These are phyloP conservation scores for Apiotrichum sp. DNA, from an alignment of 1,284 basidiomycete genomes.

Conservation along the genomic window DNA sequence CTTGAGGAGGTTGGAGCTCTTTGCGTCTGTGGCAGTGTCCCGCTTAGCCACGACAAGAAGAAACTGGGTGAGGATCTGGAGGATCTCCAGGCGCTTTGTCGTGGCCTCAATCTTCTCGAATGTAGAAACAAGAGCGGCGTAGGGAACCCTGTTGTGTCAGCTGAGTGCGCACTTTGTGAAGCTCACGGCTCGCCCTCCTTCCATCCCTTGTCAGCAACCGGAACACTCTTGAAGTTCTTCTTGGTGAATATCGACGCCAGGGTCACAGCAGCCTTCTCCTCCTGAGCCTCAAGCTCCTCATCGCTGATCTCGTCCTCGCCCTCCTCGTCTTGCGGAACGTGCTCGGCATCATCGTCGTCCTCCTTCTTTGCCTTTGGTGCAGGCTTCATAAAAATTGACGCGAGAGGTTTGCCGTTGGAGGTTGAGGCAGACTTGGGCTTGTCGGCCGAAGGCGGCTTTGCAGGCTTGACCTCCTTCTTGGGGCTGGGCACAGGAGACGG, in stretches of 20 bases:
- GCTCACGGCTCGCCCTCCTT: slow-evolving; percentile 76
- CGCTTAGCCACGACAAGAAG: slow-evolving; percentile 79
- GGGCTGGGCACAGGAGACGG: background rate
- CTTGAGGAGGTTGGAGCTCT: slow-evolving; percentile 66
- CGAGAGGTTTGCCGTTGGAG: slow-evolving; percentile 40
- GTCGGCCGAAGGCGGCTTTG: slow-evolving; percentile 1
- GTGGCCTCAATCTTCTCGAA: slow-evolving; percentile 91
- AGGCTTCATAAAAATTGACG: slow-evolving; percentile 46
- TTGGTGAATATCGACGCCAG: slow-evolving; percentile 56
- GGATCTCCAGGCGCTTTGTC: slow-evolving; percentile 93
- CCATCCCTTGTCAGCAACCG: slow-evolving; percentile 79
- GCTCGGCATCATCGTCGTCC: slow-evolving; percentile 23
- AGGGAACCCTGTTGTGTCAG: slow-evolving; percentile 65
- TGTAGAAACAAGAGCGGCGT: slow-evolving; percentile 80
- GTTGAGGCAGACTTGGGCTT: background rate
- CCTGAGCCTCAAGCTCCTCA: slow-evolving; percentile 52
- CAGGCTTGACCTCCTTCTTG: background rate
- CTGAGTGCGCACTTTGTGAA: background rate
- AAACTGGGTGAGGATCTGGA: slow-evolving; percentile 78
- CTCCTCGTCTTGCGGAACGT: slow-evolving; percentile 46
- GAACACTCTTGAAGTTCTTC: slow-evolving; percentile 54
- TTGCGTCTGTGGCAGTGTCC: slow-evolving; percentile 37
- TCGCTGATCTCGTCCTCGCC: slow-evolving; percentile 45
- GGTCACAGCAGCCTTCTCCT: slow-evolving; percentile 58
- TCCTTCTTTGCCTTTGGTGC: slow-evolving; percentile 25